phyloP scores from a whole-genome alignment of 1,139 yeast species.

The Pichiaceae sp. region DNA sequence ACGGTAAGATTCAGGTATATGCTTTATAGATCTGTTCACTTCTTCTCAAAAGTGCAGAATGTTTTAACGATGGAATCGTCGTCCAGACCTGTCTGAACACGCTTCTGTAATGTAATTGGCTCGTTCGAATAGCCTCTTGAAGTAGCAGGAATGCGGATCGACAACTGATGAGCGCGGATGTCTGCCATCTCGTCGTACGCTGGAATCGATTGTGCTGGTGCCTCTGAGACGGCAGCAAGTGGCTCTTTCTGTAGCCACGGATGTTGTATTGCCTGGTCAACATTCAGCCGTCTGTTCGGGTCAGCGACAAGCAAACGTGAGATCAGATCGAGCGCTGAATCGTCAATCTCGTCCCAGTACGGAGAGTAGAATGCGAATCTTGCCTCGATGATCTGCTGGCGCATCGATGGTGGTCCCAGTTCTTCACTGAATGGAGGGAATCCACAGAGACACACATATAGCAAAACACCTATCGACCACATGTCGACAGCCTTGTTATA shows the following conservation, averaged over 20 bases:
- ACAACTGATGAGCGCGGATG: constrained; percentile 12
- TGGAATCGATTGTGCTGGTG: not conserved
- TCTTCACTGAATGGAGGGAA: constrained; percentile 84
- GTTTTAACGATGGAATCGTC: constrained; percentile 16
- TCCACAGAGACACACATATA: constrained; percentile 74
- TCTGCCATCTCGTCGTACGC: constrained; percentile 4
- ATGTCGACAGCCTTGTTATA: constrained; percentile 67
- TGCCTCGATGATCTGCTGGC: constrained; percentile 61
- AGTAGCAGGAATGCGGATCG: constrained; percentile 16
- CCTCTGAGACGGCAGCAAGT: not conserved
- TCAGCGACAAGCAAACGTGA: constrained; percentile 52
- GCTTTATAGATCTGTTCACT: not conserved
- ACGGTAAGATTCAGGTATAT: constrained; percentile 13
- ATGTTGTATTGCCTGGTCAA: constrained; percentile 44
- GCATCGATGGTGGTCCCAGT: constrained; percentile 70
- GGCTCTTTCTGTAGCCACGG: constrained; percentile 38
- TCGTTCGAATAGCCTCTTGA: constrained; percentile 17
- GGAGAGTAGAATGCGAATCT: constrained; percentile 71
- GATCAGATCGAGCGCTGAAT: constrained; percentile 56
- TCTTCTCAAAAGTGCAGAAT: constrained; percentile 6
- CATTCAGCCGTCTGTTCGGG: constrained; percentile 44
- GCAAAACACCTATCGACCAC: constrained; percentile 74
- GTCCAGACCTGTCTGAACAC: constrained; percentile 16
- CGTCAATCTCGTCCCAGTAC: constrained; percentile 67
- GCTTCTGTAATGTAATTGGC: constrained; percentile 19